Evolutionary conservation across 305 asterid genomes (phyloP).

Genomic region (Fraxinus ornus): DNA sequence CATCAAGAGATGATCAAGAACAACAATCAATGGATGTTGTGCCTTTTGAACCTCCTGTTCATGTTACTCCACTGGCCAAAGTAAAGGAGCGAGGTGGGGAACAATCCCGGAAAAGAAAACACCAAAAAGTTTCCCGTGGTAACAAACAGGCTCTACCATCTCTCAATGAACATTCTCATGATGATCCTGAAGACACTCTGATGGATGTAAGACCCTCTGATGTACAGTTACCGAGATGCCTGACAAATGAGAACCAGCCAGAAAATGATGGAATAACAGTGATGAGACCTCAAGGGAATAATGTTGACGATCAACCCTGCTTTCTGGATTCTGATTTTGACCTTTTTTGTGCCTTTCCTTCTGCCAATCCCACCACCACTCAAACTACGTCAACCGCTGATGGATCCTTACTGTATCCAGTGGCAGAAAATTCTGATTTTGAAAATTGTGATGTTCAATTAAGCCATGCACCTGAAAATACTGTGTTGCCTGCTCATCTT

Average conservation of each 20-base stretch:
- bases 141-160: conserved; percentile 24
- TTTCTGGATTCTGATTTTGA: conserved; percentile 30
- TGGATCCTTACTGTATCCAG: conserved; percentile 25
- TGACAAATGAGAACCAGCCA: conserved; percentile 21
- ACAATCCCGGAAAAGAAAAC: conserved; percentile 30
- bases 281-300: conserved; percentile 21
- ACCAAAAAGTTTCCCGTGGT: conserved; percentile 24
- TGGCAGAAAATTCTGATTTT: conserved; percentile 22
- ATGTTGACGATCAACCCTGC: conserved; percentile 24
- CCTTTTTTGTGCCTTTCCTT: conserved; percentile 28
- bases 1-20: conserved; percentile 41
- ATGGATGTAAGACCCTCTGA: conserved; percentile 30
- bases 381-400: conserved; percentile 5
- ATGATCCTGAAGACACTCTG: conserved; percentile 26
- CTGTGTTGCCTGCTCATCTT: conserved; percentile 26
- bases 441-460: conserved; percentile 30
- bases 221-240: conserved; percentile 10
- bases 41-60: conserved; percentile 11
- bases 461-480: conserved; percentile 29
- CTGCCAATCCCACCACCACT: conserved; percentile 18
- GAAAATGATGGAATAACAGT: conserved; percentile 23
- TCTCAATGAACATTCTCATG: conserved; percentile 22
- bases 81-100: conserved; percentile 28
- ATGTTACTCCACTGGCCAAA: conserved; percentile 22
- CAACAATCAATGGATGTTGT: conserved; percentile 27